Evolutionary conservation across 2,329 filamentous ascomycete species (phyloP), one percentile per base, ranked within the genome.

Genomic region (Clonostachys chloroleuca): DNA sequence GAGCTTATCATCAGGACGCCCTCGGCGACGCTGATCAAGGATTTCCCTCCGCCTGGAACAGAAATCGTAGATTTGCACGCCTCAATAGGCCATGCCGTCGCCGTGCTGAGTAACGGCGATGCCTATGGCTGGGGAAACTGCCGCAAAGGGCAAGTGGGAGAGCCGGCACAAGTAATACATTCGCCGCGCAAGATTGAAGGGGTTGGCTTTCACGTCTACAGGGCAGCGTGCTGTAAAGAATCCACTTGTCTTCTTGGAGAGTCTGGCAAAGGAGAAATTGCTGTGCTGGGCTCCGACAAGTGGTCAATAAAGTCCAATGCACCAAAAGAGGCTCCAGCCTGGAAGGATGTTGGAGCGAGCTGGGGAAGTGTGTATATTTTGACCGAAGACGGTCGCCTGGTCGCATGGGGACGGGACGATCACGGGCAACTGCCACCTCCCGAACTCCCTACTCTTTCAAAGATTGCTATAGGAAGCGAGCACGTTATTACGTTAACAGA

Each of bases 81-180:
- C 12, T 83, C 87, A 34, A 87, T 95, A 73, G 83, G 82, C 18
- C 94, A 99, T 60, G 82, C 83, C 0, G 79, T 95, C 14, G 81
- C 73, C 2, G 78, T 96, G 1, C 67, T 95, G 5, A 78, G 78
- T 40, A 86, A 87, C 59, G 92, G 92, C 1, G 77, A 87, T 14
- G 84, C 85, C 2, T 95, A 87, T 61, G 92, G 90, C 3, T 97
- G 92, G 92, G 94, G 94, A 0, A 89, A 83, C 56, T 86, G 87
- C 13, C 80, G 90, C 20, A 94, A 96, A 60, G 89, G 89, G 0
- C 92, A 99, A 62, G 69, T 95, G 1, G 92, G 91, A 1, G 65
- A 71, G 40, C 76, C 77, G 1, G 67, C 69, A 30, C 71, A 68
- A 7, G 60, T 83, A 30, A 61, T 85, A 3, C 75, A 78, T 66